Conservation (phyloP, 1,284 basidiomycete species). For the Sparassis latifolia region DNA sequence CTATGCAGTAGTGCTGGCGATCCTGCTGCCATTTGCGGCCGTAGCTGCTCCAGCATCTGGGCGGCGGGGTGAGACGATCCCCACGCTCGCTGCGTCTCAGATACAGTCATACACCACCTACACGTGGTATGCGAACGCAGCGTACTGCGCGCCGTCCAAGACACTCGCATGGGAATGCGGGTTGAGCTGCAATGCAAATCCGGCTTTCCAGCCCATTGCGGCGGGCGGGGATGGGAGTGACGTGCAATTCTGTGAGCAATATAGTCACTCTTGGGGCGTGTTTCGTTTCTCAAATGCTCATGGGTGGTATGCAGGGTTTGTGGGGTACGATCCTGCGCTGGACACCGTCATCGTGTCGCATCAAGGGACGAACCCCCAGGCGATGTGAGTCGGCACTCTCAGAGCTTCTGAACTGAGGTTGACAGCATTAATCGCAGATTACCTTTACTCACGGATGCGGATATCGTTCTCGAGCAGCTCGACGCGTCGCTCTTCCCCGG, state of each 20-base stretch:
- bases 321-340: slow-evolving; percentile 39
- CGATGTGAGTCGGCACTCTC: slow-evolving; percentile 33
- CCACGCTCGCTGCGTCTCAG: slow-evolving; percentile 33
- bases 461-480: slow-evolving; percentile 22
- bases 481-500: slow-evolving; percentile 48
- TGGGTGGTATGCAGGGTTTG: slow-evolving; percentile 28
- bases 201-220: slow-evolving; percentile 47
- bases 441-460: slow-evolving; percentile 26
- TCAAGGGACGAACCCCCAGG: slow-evolving; percentile 42
- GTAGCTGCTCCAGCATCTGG: neutral
- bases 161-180: slow-evolving; percentile 56
- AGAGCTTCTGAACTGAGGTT: neutral
- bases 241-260: slow-evolving; percentile 41
- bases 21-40: neutral
- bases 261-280: too few relatives aligned
- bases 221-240: slow-evolving; percentile 50
- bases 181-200: slow-evolving; percentile 41
- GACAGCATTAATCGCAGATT: slow-evolving; percentile 12
- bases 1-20: too few relatives aligned
- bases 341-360: slow-evolving; percentile 45
- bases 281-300: neutral
- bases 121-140: slow-evolving; percentile 48
- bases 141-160: slow-evolving; percentile 40
- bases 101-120: slow-evolving; percentile 45
- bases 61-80: slow-evolving; percentile 23